Evolutionary conservation across 2,329 filamentous ascomycete genomes (phyloP), one percentile per base, ranked within the genome.

Genomic region (Paramyrothecium sp.): DNA sequence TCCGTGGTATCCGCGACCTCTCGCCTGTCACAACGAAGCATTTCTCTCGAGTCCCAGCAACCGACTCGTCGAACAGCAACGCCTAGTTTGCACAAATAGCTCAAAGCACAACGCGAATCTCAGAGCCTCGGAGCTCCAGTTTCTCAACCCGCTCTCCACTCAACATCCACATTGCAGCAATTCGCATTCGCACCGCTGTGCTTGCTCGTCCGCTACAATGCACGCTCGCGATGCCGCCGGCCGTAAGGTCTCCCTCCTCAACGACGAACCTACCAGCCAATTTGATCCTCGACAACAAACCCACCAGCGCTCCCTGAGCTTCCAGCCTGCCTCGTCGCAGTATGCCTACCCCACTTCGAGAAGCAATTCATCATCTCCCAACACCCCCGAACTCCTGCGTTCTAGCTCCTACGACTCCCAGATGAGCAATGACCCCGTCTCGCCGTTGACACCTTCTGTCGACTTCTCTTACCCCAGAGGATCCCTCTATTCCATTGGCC

Each of bases 321-420:
- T 64, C 74, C 51, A 71, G 66, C 65, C 72, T 74, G 55, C 60
- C 65, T 10, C 26, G 50, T 58, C 69, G 51, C 63, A 66, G 26
- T 70, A 67, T 50, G 65, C 71, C 17, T 76, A 75, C 63, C 66
- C 72, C 57, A 66, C 71, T 23, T 65, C 73, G 17, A 70, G 76
- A 54, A 76, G 73, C 60, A 65, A 59, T 54, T 80, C 80, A 3
- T 78, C 78, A 3, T 79, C 80, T 20, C 77, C 80, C 52, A 76
- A 78, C 62, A 83, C 81, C 1, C 84, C 85, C 30, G 81, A 82
- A 63, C 78, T 88, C n/a, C 71, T 82, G 53, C 81, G 84, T 48
- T 85, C 84, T 54, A 75, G 85, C 63, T 87, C 85, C 1, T 87
- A 84, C 69, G 85, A 87, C 66, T 87, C 84, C 12, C 81, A 83